Evolutionary conservation across 192 early-diverging fungal species (phyloP), one percentile per base, ranked within the genome.

Genomic region (Geranomyces michiganensis): DNA sequence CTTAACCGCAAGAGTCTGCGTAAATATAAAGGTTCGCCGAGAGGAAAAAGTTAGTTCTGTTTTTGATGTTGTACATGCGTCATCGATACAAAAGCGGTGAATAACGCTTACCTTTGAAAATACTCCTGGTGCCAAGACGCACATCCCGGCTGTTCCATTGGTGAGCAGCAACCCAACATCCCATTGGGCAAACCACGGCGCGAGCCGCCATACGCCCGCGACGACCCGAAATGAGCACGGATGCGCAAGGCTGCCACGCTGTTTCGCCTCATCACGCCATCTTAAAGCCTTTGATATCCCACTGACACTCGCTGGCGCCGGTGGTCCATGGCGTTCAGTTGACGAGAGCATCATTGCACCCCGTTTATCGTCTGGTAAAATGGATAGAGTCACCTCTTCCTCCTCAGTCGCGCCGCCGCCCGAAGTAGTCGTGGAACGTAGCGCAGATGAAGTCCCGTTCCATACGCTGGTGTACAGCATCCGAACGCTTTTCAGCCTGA

Each of bases 81-180:
- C n/a, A n/a, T n/a, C n/a, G n/a, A n/a, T n/a, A n/a, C n/a, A n/a
- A n/a, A n/a, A n/a, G n/a, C n/a, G n/a, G n/a, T n/a, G n/a, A n/a
- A n/a, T n/a, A n/a, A n/a, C n/a, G n/a, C 58, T 32, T 60, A 60
- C 58, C 24, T 26, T 7, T 1, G 58, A n/a, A 32, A 60, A 60
- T 26, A 32, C 58, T 29, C 30, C 29, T 2, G 58, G 58, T 4
- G 58, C 31, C 7, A 60, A 17, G 5, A 26, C 30, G 29, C 58
- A 60, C 22, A 60, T 32, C 5, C 29, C 17, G 6, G 2, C 31
- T 3, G 15, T 24, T 6, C 10, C 17, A 17, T 60, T 60, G 58
- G 29, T 60, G 10, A 60, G 30, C 26, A 60, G 22, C 26, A 60
- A 7, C 15, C 27, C 58, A 26, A 60, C 30, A 32, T 60, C 58